Evolutionary conservation across 139 green algal species (phyloP), one percentile per base, ranked within the genome.

Genomic region (Micromonas commoda): DNA sequence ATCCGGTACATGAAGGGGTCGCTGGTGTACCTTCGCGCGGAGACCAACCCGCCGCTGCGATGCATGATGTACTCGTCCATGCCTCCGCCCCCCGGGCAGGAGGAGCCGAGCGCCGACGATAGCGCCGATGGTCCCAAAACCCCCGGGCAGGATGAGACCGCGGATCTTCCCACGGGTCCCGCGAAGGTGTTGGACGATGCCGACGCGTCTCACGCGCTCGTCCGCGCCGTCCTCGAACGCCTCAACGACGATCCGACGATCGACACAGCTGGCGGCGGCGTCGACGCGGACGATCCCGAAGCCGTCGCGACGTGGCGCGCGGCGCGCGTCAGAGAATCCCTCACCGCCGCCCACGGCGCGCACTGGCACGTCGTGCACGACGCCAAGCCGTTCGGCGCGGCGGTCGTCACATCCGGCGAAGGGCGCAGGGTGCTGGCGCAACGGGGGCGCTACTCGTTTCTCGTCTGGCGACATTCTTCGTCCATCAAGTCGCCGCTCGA

Each of bases 21-120:
- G 37, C 38, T 75, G 16, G 29, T 39, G 68, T 75, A 75, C 37
- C 28, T 70, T 9, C 45, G 45, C 9, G 45, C 45, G 45, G 45
- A 57, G 45, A 57, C 45, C 9, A 57, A 57, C 9, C 45, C 45
- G 45, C 45, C 45, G 45, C 45, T 57, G 45, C 45, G 45, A 9
- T 9, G 9, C 9, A 23, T 57, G 16, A 9, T 57, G 45, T 57
- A 57, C 45, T 9, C 45, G 45, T 57, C 45, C 9, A 9, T 57
- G 45, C 45, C 45, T 57, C 45, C 45, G 45, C 45, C 45, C 9
- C 9, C 45, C 9, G 9, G 45, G 9, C 9, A 9, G 45, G 45
- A 57, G 45, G 16, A 9, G 45, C 45, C 45, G 9, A n/a, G 9
- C 45, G 45, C 45, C 45, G 45, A 57, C 45, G 45, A 16, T 57